These are phyloP conservation scores for Phaffia tasmanica DNA, from an alignment of 768 basidiomycete genomes.

Conservation along the genomic window DNA sequence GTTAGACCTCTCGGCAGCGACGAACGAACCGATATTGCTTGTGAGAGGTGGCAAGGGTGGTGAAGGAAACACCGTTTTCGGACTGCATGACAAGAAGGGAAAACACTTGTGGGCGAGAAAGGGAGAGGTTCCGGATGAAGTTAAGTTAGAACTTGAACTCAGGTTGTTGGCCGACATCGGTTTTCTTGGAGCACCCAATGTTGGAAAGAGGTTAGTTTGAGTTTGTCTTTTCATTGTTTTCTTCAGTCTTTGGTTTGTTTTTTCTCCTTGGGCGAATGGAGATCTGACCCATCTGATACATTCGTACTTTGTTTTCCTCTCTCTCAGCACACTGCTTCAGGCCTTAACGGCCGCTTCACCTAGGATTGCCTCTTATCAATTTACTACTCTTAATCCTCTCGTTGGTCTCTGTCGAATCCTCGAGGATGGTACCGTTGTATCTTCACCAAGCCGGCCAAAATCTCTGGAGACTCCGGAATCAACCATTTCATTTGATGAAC, in stretches of 20 bases:
- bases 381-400: slow-evolving; percentile 90
- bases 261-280: slow-evolving; percentile 42
- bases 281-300: background rate
- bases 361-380: slow-evolving; percentile 80
- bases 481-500: slow-evolving; percentile 10
- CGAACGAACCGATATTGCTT: slow-evolving; percentile 6
- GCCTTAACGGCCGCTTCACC: slow-evolving; percentile 78
- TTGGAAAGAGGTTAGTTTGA: slow-evolving; percentile 44
- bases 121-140: slow-evolving; percentile 52
- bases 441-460: slow-evolving; percentile 6
- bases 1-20: slow-evolving; percentile 14
- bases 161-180: slow-evolving; percentile 92
- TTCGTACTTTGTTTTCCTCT: background rate
- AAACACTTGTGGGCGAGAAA: slow-evolving; percentile 43
- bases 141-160: slow-evolving; percentile 79
- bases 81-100: slow-evolving; percentile 14
- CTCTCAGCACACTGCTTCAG: slow-evolving; percentile 64
- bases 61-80: slow-evolving; percentile 22
- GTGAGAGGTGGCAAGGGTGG: slow-evolving; percentile 22
- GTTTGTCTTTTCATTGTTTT: background rate
- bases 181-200: slow-evolving; percentile 90
- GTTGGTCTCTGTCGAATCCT: slow-evolving; percentile 51
- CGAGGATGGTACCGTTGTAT: slow-evolving; percentile 21
- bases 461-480: slow-evolving; percentile 17
- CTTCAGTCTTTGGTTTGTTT: background rate